These are phyloP conservation scores for Phytophthora tubulina DNA, from an alignment of 352 stramenopile species.

Conservation along the genomic window DNA sequence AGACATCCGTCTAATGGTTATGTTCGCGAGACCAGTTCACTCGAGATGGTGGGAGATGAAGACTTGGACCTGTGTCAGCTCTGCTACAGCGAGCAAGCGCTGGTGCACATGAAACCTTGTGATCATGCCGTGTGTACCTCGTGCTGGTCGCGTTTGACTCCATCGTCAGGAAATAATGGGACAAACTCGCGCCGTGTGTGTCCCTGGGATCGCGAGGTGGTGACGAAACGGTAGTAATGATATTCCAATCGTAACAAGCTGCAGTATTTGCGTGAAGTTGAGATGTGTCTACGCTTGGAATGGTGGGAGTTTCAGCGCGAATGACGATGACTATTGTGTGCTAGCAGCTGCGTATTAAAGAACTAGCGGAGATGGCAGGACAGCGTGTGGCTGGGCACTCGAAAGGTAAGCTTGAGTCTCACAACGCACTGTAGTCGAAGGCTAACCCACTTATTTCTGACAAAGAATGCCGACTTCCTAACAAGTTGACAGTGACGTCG, in stretches of 20 bases:
- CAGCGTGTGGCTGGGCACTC: not conserved
- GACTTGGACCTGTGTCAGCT: slow-evolving; percentile 48
- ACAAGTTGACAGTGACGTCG: slow-evolving; percentile 9
- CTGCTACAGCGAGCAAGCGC: slow-evolving; percentile 51
- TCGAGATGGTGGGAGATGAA: slow-evolving; percentile 43
- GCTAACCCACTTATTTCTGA: not conserved
- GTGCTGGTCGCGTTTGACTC: slow-evolving; percentile 62
- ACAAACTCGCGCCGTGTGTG: slow-evolving; percentile 41
- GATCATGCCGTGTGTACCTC: slow-evolving; percentile 54
- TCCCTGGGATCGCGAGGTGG: slow-evolving; percentile 71
- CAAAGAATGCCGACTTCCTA: not conserved
- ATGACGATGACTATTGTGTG: slow-evolving; percentile 7
- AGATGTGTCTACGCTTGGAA: slow-evolving; percentile 1
- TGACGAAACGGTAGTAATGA: slow-evolving; percentile 45
- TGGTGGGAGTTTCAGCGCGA: slow-evolving; percentile 19
- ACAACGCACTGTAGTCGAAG: not conserved
- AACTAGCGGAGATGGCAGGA: slow-evolving; percentile 8
- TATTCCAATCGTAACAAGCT: slow-evolving; percentile 19
- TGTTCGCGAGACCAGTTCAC: slow-evolving; percentile 27
- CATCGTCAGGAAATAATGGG: slow-evolving; percentile 40
- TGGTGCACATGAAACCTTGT: slow-evolving; percentile 71
- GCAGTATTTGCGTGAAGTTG: slow-evolving; percentile 16
- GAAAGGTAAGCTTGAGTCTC: slow-evolving; percentile 14
- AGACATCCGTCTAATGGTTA: slow-evolving; percentile 27
- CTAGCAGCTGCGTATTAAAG: slow-evolving; percentile 6